Evolutionary conservation across 768 basidiomycete genomes (phyloP).

Genomic region (Piloderma croceum): DNA sequence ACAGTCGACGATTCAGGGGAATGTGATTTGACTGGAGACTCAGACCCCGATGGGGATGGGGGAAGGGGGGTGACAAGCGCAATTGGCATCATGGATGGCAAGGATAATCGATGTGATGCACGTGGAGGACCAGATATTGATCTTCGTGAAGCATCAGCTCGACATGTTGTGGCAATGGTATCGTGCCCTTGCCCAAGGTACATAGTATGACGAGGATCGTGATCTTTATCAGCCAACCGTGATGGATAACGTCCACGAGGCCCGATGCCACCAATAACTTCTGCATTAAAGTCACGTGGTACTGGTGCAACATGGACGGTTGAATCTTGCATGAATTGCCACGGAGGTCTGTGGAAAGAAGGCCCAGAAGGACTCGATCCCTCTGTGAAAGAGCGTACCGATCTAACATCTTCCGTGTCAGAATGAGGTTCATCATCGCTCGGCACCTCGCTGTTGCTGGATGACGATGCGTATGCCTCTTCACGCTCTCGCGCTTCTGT

Average conservation of each 20-base stretch:
- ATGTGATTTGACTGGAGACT: slow-evolving; percentile 31
- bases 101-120: slow-evolving; percentile 32
- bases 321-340: no score
- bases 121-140: slow-evolving; percentile 41
- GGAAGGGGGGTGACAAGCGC: slow-evolving; percentile 39
- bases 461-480: slow-evolving; percentile 42
- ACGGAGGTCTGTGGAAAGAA: no score
- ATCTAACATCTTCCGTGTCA: slow-evolving; percentile 66
- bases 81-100: slow-evolving; percentile 34
- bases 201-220: not conserved
- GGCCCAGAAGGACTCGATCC: no score
- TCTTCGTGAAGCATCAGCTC: slow-evolving; percentile 36
- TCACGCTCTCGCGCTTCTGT: slow-evolving; percentile 54
- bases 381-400: slow-evolving; percentile 61
- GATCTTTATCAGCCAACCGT: slow-evolving; percentile 3
- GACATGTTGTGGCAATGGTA: slow-evolving; percentile 21
- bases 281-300: no score
- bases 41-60: slow-evolving; percentile 43
- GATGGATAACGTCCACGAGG: slow-evolving; percentile 23
- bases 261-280: no score
- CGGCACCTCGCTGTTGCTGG: slow-evolving; percentile 57
- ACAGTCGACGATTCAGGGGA: slow-evolving; percentile 50
- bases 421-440: slow-evolving; percentile 63
- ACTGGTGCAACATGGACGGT: no score
- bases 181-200: slow-evolving; percentile 1